Base-by-base conservation (phyloP, 768 basidiomycete species). In the Mycena albidolilacea region DNA sequence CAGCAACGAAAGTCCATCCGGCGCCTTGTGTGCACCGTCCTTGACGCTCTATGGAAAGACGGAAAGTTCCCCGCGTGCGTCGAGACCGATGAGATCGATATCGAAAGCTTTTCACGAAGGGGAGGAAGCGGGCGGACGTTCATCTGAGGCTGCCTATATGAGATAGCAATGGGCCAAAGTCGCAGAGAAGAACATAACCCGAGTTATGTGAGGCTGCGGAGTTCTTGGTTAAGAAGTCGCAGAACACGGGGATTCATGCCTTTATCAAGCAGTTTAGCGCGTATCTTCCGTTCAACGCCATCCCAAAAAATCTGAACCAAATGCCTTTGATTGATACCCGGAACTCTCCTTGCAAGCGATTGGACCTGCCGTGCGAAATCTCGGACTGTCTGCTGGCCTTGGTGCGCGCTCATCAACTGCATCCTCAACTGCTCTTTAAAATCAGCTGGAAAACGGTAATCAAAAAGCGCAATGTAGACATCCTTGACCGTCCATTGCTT, bases 221-320 rank as follows among this genome's bases (percentile, higher is more conserved):
- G n/a, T n/a, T n/a, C n/a, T n/a, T n/a, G n/a, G n/a, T n/a, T n/a
- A n/a, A n/a, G n/a, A n/a, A n/a, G n/a, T n/a, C n/a, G n/a, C n/a
- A n/a, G n/a, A n/a, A n/a, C n/a, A n/a, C n/a, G n/a, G 23, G 61
- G 43, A 35, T 48, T 63, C 44, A 63, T 23, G 43, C 61, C 61
- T 30, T 35, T 23, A 3, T 48, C 61, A 30, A 63, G 61, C 61
- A 21, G 44, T 63, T 10, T 46, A 3, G 44, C 12, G 15, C 44
- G 61, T 63, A 63, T 44, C 4, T 35, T 14, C 14, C 17, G 44
- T 15, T 48, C 43, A 12, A 48, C 61, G 6, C 61, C 61, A 15
- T 63, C 61, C 61, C 61, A 63, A 23, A 63, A 48, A n/a, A 63
- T 63, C 43, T 63, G 61, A 48, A 63, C 43, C 17, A 63, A 63